phyloP scores from a whole-genome alignment of 2,329 filamentous ascomycete genomes.

The Hymenoscyphus repandus region DNA sequence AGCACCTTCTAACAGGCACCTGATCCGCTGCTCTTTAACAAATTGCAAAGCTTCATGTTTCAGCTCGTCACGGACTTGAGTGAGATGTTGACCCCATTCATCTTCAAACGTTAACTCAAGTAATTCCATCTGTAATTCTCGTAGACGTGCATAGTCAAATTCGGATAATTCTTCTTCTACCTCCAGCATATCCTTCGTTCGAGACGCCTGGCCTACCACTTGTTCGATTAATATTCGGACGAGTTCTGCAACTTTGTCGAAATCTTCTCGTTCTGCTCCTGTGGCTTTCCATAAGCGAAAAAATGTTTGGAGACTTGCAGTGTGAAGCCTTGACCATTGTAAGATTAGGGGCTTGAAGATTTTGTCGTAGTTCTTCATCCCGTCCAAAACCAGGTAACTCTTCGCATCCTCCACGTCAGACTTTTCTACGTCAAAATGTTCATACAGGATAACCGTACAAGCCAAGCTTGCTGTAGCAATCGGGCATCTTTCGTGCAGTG shows the following conservation, averaged over 20 bases:
- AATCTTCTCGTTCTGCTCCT: conserved; percentile 77
- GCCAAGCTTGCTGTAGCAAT: conserved; percentile 81
- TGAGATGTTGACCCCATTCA: conserved; percentile 85
- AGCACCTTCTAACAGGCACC: conserved; percentile 79
- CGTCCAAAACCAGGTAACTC: conserved; percentile 69
- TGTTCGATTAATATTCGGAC: conserved; percentile 86
- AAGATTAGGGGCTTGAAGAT: conserved; percentile 82
- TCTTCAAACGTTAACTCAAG: conserved; percentile 89
- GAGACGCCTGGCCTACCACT: conserved; percentile 74
- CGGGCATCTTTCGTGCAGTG: conserved; percentile 71
- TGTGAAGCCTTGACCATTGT: conserved; percentile 90
- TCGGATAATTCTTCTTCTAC: conserved; percentile 85
- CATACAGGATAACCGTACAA: conserved; percentile 82
- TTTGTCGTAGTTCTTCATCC: conserved; percentile 73
- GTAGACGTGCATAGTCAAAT: conserved; percentile 72
- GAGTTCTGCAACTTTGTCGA: conserved; percentile 88
- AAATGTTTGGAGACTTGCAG: conserved; percentile 78
- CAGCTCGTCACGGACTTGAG: conserved; percentile 85
- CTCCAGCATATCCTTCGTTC: conserved; percentile 79
- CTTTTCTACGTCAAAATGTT: conserved; percentile 92
- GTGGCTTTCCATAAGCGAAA: conserved; percentile 91
- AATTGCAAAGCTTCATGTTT: conserved; percentile 91
- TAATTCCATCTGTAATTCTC: conserved; percentile 89
- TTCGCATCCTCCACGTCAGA: conserved; percentile 74
- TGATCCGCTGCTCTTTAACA: conserved; percentile 91